These are phyloP conservation scores for Aureobasidium mangrovei DNA, from an alignment of 2,329 filamentous ascomycete genomes.

Conservation along the genomic window DNA sequence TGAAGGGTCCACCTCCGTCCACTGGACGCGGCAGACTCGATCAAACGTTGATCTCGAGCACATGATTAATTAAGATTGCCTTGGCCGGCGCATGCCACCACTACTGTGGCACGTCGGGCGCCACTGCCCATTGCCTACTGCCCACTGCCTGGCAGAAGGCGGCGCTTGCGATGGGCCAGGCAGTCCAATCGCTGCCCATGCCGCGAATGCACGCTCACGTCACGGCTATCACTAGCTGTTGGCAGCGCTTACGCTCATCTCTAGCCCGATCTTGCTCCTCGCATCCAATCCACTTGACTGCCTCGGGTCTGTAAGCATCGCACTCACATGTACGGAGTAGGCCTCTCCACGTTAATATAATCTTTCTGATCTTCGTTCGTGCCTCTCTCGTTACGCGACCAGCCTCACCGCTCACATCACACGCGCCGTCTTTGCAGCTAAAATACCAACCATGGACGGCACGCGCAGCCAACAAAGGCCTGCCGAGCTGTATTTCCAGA, in stretches of 20 bases:
- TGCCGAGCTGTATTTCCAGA: constrained; percentile 64
- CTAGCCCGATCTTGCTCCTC: neutral
- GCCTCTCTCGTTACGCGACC: constrained; percentile 5
- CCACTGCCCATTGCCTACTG: neutral
- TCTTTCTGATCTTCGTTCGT: constrained; percentile 2
- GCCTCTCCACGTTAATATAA: neutral
- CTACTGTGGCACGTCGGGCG: constrained; percentile 1
- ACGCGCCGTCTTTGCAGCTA: neutral
- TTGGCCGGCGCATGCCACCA: neutral
- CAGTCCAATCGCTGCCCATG: neutral
- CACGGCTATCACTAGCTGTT: neutral
- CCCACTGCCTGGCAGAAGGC: too few species aligned
- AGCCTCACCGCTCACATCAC: constrained; percentile 2
- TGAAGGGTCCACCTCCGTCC: too few species aligned
- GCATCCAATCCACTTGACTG: neutral
- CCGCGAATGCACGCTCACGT: constrained; percentile 11
- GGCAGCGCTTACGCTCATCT: constrained; percentile 12
- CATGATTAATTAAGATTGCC: neutral
- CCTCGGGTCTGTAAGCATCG: neutral
- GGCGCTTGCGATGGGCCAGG: neutral
- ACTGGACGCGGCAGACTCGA: too few species aligned
- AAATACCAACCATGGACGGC: neutral
- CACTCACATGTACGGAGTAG: neutral
- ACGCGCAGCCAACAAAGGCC: constrained; percentile 49
- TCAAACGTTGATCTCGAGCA: neutral